Conservation (phyloP, 2,329 filamentous ascomycete species). For the Paracamarosporium sp. region DNA sequence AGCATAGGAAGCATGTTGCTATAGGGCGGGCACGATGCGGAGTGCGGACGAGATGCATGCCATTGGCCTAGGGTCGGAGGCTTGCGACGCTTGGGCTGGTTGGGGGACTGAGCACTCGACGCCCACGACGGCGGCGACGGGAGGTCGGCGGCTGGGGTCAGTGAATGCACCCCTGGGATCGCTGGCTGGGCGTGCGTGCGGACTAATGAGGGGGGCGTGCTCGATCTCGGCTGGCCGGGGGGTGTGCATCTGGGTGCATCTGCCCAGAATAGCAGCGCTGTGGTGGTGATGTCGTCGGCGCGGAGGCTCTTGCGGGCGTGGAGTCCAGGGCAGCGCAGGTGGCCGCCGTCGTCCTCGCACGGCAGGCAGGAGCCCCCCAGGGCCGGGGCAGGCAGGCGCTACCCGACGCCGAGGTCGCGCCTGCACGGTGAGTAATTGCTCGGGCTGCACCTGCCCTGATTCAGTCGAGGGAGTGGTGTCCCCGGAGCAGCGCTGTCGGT, state of each 20-base stretch:
- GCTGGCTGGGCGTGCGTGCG: conserved; percentile 13
- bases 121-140: conserved; percentile 10
- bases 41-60: conserved; percentile 29
- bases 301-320: background rate
- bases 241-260: conserved; percentile 14
- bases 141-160: conserved; percentile 33
- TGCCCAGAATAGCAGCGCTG: conserved; percentile 30
- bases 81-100: conserved; percentile 39
- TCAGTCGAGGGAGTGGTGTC: background rate
- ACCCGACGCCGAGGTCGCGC: conserved; percentile 1
- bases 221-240: conserved; percentile 3
- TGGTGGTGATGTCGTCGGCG: conserved; percentile 2
- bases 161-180: conserved; percentile 19
- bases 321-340: background rate
- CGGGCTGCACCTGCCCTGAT: background rate
- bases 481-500: conserved; percentile 1
- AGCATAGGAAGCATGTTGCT: conserved; percentile 36
- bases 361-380: background rate
- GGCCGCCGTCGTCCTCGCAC: background rate
- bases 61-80: conserved; percentile 29
- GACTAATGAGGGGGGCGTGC: conserved; percentile 30
- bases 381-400: conserved; percentile 2
- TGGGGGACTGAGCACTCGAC: conserved; percentile 31
- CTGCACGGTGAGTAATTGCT: background rate
- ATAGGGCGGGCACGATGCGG: conserved; percentile 36